Conservation (phyloP, 2,329 filamentous ascomycete species). For the Gaeumannomyces sp. region DNA sequence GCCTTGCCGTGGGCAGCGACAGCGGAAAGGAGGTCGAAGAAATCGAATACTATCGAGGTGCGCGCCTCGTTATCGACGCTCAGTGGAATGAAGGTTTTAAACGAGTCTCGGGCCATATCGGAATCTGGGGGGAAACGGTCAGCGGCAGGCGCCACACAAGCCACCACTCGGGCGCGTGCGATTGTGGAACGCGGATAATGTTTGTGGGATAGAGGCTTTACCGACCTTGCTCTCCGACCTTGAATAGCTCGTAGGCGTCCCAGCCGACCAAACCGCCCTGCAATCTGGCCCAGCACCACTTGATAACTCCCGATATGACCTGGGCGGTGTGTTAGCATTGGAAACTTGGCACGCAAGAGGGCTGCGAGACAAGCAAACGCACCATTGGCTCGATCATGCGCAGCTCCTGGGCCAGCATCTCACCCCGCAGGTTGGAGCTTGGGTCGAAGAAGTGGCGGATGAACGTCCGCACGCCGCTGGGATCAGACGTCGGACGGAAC, state of each 20-base stretch:
- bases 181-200: background rate
- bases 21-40: conserved; percentile 88
- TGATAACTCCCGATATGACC: conserved; percentile 89
- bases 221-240: conserved; percentile 83
- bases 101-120: conserved; percentile 83
- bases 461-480: conserved; percentile 86
- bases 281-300: conserved; percentile 97
- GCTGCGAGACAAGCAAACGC: conserved; percentile 25
- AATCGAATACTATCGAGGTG: conserved; percentile 87
- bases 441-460: conserved; percentile 86
- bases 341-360: background rate
- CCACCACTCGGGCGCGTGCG: background rate
- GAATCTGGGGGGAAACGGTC: conserved; percentile 59
- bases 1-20: conserved; percentile 88
- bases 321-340: conserved; percentile 32
- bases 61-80: conserved; percentile 83
- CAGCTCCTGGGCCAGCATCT: conserved; percentile 73
- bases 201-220: background rate
- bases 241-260: conserved; percentile 96
- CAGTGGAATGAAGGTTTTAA: conserved; percentile 92
- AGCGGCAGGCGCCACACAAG: conserved; percentile 1
- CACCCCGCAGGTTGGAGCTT: conserved; percentile 57
- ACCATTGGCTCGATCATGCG: conserved; percentile 93
- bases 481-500: conserved; percentile 88
- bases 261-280: conserved; percentile 89